Percentiles rank a stretch among this genome's conserved stretches.
phyloP scores from a whole-genome alignment of 768 basidiomycete genomes.

The Mycena crocata region DNA sequence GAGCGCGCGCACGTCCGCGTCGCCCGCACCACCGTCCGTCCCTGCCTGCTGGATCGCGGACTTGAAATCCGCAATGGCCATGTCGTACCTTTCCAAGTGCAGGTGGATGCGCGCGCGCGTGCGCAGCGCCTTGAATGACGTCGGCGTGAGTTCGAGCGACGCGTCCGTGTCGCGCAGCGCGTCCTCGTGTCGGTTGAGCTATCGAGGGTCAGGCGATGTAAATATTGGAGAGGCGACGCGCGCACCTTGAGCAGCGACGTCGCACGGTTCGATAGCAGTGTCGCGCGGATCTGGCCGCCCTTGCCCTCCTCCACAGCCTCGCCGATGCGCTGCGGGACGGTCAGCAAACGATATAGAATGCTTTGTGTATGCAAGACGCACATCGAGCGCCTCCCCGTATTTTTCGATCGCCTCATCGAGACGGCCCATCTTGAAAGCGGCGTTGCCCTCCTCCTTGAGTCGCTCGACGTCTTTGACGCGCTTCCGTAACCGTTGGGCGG shows the following conservation, averaged over 20 bases:
- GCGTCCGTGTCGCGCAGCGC: constrained; percentile 79
- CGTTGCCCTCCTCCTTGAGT: constrained; percentile 88
- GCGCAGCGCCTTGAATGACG: constrained; percentile 87
- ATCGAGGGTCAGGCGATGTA: constrained; percentile 1
- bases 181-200: constrained; percentile 75
- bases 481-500: constrained; percentile 77
- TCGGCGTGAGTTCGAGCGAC: constrained; percentile 70
- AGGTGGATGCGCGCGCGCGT: constrained; percentile 87
- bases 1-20: constrained; percentile 71
- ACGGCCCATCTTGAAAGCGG: constrained; percentile 72
- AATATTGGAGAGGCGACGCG: constrained; percentile 10
- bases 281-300: constrained; percentile 85
- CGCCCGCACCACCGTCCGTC: constrained; percentile 65
- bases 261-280: constrained; percentile 85
- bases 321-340: constrained; percentile 80
- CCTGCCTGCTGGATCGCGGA: constrained; percentile 80
- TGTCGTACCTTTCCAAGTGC: constrained; percentile 79
- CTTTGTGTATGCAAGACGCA: constrained; percentile 51
- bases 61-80: constrained; percentile 80
- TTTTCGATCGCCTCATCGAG: constrained; percentile 72
- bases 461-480: constrained; percentile 86
- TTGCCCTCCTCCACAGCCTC: constrained; percentile 75
- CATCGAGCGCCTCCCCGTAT: constrained; percentile 80
- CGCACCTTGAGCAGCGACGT: constrained; percentile 81
- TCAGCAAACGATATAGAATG: too few species aligned